phyloP scores from a whole-genome alignment of 1,284 basidiomycete genomes.

The Puccinia sorghi region DNA sequence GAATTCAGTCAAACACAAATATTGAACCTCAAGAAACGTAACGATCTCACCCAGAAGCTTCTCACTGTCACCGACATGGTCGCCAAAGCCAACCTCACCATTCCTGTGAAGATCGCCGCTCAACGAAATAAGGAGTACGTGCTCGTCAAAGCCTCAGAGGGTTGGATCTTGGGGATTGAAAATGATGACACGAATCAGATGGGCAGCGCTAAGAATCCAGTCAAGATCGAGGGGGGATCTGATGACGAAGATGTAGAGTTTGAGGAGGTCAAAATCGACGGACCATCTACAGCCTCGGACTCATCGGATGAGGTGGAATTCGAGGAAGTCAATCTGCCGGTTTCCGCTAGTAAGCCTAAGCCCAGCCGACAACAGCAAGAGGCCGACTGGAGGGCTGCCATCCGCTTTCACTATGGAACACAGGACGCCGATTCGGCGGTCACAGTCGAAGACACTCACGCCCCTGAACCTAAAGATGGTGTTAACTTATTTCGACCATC shows the following conservation, averaged over 20 bases:
- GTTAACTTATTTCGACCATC: conserved; percentile 13
- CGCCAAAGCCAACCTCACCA: conserved; percentile 80
- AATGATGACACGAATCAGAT: conserved; percentile 62
- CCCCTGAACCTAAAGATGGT: conserved; percentile 1
- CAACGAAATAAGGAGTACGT: conserved; percentile 92
- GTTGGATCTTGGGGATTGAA: conserved; percentile 88
- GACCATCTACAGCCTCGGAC: conserved; percentile 36
- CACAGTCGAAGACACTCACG: background rate
- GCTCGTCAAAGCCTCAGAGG: conserved; percentile 81
- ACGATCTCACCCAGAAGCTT: conserved; percentile 90
- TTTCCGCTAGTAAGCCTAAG: background rate
- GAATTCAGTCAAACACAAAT: conserved; percentile 97
- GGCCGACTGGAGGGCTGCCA: conserved; percentile 26
- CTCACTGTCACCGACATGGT: conserved; percentile 88
- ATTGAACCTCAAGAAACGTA: conserved; percentile 81
- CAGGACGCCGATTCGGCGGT: conserved; percentile 4
- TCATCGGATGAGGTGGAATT: conserved; percentile 55
- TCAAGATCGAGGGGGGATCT: conserved; percentile 72
- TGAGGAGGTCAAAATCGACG: conserved; percentile 17
- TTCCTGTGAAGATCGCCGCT: conserved; percentile 88
- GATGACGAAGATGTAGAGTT: conserved; percentile 53
- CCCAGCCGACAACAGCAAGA: conserved; percentile 10
- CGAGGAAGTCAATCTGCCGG: conserved; percentile 55
- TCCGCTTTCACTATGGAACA: conserved; percentile 37
- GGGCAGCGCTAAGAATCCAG: conserved; percentile 77